Evolutionary conservation across 1,284 basidiomycete genomes (phyloP), one percentile per base, ranked within the genome.

Genomic region (Rhodotorula sp.): DNA sequence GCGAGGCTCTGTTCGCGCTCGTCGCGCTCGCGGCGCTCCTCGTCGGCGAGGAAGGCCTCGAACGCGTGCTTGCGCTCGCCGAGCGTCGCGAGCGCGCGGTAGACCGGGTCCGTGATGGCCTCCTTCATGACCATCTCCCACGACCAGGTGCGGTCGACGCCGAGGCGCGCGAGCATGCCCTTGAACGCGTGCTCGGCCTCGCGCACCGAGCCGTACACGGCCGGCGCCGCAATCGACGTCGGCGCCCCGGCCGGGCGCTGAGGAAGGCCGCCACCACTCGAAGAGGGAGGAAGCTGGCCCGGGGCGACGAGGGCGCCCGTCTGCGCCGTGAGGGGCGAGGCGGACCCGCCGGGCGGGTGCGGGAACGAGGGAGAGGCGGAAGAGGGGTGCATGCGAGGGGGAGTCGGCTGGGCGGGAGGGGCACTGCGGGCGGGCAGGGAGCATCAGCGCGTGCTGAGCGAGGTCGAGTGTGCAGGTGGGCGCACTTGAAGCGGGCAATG

Each of bases 111-210:
- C 77, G 94, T 97, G 82, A 99, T 95, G 81, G 97, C 93, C 77
- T 91, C 90, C 78, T 96, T 88, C 91, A 99, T 97, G 60, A 95
- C 94, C 83, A 92, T 89, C 81, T 99, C 97, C 97, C 97, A 99
- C 27, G 93, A 95, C 91, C 92, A 97, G 75, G 87, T 89, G 60
- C 91, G 88, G 82, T 93, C 91, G 61, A 99, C 90, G 34, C 91
- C 91, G 63, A 92, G 91, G 80, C 92, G 91, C 78, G 89, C 87
- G 74, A 99, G 84, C 64, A 99, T 85, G 82, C 91, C 90, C 76
- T 89, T 88, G 82, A 99, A 99, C 4, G 95, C 96, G 77, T 91
- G 90, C 82, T 98, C 93, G 41, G 93, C 94, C 77, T 96, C 92
- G 78, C 93, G 91, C 13, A 89, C 83, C 16, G 90, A 94, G 53